These are phyloP conservation scores for Tremella yokohamensis DNA, from an alignment of 768 basidiomycete genomes.

Conservation along the genomic window DNA sequence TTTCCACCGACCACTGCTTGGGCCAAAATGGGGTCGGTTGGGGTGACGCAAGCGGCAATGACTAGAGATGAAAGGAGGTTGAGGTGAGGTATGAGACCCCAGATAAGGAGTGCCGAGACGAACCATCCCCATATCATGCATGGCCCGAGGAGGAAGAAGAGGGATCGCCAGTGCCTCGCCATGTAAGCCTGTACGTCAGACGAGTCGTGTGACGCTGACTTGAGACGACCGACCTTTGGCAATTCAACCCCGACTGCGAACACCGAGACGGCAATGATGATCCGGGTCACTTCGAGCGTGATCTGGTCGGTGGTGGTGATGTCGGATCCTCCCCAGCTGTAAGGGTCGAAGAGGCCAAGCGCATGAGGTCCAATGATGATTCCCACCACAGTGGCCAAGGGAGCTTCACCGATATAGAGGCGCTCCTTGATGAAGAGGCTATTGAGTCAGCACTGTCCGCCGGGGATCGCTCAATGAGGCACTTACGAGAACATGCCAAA, in stretches of 20 bases:
- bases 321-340: conserved; percentile 61
- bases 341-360: conserved; percentile 74
- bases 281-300: conserved; percentile 84
- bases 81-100: conserved; percentile 81
- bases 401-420: conserved; percentile 93
- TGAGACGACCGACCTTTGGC: conserved; percentile 56
- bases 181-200: conserved; percentile 67
- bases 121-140: conserved; percentile 77
- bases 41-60: conserved; percentile 86
- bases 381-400: conserved; percentile 89
- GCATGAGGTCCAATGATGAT: conserved; percentile 87
- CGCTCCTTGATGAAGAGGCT: conserved; percentile 76
- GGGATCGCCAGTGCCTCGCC: conserved; percentile 82
- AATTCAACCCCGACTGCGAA: conserved; percentile 98
- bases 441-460: not conserved
- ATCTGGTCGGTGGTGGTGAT: conserved; percentile 61
- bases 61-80: conserved; percentile 84
- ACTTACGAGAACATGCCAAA: conserved; percentile 83
- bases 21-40: conserved; percentile 90
- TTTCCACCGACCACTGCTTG: conserved; percentile 91
- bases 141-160: conserved; percentile 70
- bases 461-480: not conserved
- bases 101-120: conserved; percentile 80
- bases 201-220: not conserved
- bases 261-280: conserved; percentile 92